Evolutionary conservation across 176 grass and related monocot species (phyloP).

Genomic region (Bothriochloa decipiens): DNA sequence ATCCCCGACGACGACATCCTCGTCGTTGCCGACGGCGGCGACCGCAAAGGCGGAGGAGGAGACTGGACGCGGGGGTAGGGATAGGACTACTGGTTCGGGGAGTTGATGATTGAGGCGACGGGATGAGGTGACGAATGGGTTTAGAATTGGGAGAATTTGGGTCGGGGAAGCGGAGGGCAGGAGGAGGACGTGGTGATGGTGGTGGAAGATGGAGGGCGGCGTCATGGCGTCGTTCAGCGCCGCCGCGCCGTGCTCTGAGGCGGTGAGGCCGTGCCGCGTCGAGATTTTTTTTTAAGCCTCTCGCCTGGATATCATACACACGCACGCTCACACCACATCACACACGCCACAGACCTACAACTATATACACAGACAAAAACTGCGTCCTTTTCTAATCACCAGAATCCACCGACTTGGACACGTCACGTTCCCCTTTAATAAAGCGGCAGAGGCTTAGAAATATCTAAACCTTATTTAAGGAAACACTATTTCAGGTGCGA

Average conservation of each 20-base stretch:
- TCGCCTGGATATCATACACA: no score
- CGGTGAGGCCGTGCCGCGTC: slow-evolving; percentile 27
- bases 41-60: slow-evolving; percentile 16
- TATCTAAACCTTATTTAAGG: no score
- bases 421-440: no score
- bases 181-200: not conserved
- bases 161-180: slow-evolving; percentile 33
- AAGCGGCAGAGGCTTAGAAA: no score
- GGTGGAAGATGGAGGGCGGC: slow-evolving; percentile 32
- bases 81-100: slow-evolving; percentile 29
- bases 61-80: not conserved
- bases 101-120: slow-evolving; percentile 27
- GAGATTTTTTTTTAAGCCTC: no score
- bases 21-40: slow-evolving; percentile 45
- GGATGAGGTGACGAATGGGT: slow-evolving; percentile 12
- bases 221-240: slow-evolving; percentile 17
- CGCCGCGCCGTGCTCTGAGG: not conserved
- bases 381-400: no score
- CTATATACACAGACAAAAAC: no score
- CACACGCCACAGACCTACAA: no score
- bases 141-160: slow-evolving; percentile 26
- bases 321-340: no score
- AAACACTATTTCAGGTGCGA: no score
- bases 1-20: slow-evolving; percentile 76
- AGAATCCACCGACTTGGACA: no score